These are phyloP conservation scores for Borealophlyctis nickersoniae DNA, from an alignment of 192 early-diverging fungal species.

Conservation along the genomic window DNA sequence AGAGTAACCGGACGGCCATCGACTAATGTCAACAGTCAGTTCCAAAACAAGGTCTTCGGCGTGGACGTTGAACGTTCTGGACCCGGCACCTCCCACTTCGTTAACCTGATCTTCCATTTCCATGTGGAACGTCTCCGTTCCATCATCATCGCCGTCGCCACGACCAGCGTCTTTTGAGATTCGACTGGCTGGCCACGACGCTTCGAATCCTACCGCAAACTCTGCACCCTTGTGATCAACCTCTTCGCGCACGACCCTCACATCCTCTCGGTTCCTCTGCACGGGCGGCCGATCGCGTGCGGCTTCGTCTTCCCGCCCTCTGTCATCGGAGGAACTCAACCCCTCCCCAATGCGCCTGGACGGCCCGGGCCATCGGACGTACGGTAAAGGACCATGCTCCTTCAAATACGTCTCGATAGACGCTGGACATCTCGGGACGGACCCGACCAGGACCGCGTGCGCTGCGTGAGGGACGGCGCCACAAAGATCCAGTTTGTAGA, in stretches of 20 bases:
- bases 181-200: not conserved
- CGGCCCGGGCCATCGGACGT: not conserved
- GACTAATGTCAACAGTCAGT: slow-evolving; percentile 16
- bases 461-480: slow-evolving; percentile 9
- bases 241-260: slow-evolving; percentile 1
- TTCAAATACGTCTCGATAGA: slow-evolving; percentile 22
- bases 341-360: not conserved
- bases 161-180: not conserved
- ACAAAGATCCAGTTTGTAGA: slow-evolving; percentile 24
- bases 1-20: slow-evolving; percentile 15
- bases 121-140: slow-evolving; percentile 1
- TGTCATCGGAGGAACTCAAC: not conserved
- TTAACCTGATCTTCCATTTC: slow-evolving; percentile 2
- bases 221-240: slow-evolving; percentile 1
- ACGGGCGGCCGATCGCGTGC: not conserved
- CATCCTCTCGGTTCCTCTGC: not conserved
- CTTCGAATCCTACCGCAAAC: slow-evolving; percentile 12
- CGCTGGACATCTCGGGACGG: slow-evolving; percentile 21
- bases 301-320: not conserved
- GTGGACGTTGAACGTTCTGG: too few relatives aligned
- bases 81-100: too few relatives aligned
- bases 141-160: not conserved
- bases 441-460: slow-evolving; percentile 16
- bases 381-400: slow-evolving; percentile 22
- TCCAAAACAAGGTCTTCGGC: slow-evolving; percentile 5